phyloP scores from a whole-genome alignment of 371 early-diverging fungal genomes.

The Gilbertella persicaria region DNA sequence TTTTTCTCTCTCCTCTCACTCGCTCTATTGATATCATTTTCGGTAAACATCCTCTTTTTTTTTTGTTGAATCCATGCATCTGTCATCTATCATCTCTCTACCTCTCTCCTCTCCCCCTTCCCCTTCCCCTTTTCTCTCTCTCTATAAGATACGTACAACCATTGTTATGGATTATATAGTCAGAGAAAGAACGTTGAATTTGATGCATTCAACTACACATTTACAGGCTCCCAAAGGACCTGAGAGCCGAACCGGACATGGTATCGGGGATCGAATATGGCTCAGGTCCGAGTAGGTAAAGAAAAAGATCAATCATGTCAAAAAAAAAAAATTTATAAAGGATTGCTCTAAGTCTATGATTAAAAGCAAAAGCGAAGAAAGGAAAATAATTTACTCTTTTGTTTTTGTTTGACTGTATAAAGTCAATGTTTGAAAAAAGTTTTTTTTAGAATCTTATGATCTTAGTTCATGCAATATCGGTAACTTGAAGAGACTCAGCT shows the following conservation, averaged over 20 bases:
- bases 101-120: background rate
- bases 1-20: background rate
- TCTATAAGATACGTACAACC: slow-evolving; percentile 25
- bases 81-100: background rate
- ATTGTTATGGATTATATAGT: slow-evolving; percentile 36
- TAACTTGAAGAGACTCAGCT: no score
- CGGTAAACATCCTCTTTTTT: background rate
- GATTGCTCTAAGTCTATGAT: no score
- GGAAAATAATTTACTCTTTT: no score
- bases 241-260: background rate
- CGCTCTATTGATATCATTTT: background rate
- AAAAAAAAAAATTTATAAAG: no score
- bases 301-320: no score
- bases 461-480: no score
- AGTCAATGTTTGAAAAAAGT: no score
- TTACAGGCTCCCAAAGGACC: slow-evolving; percentile 17
- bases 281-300: slow-evolving; percentile 2
- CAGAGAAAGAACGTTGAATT: slow-evolving; percentile 31
- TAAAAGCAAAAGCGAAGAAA: no score
- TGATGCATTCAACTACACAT: slow-evolving; percentile 16
- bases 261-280: background rate
- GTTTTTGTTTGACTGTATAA: no score
- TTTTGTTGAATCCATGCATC: slow-evolving; percentile 1
- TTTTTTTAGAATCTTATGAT: no score
- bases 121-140: slow-evolving; percentile 1